Base-by-base conservation (phyloP, 179 eudicot species). In the Pouteria campechiana region DNA sequence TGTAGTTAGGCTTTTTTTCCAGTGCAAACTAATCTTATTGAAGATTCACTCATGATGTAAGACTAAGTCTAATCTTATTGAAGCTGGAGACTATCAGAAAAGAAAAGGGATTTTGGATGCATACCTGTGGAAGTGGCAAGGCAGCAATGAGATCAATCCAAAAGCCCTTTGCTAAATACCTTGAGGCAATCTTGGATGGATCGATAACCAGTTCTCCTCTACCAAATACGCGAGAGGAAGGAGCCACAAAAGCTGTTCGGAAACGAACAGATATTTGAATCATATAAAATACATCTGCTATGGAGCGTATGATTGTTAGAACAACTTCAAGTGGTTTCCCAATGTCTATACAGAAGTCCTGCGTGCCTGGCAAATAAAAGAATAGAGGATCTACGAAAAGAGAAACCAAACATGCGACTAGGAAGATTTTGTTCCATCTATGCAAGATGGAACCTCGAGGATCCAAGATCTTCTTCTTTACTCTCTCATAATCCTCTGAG, bases 121-220 rank as follows among this genome's bases (percentile, higher is more conserved):
- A 31, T 33, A 81, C 94, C 94, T 83, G 94, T 17, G 85, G 94
- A 39, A 83, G 75, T 17, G 94, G 94, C 41, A 83, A 63, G 8
- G 94, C 84, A 31, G 82, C 85, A 12, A 78, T 6, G 21, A 61
- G 12, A 55, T 83, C 89, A 20, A 74, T 56, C 77, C 76, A 77
- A 56, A 83, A 77, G 25, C 55, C 54, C 21, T 25, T 59, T 28
- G 58, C 39, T 17, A 80, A 16, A 52, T 79, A 83, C 52, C 65
- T 69, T 35, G 9, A 32, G 1, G 85, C 72, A 25, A 79, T 80
- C 65, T 52, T 71, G 4, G 51, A 41, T 13, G 68, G 53, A 41
- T 83, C 82, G 18, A 61, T 63, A 30, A 83, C 82, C 29, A 83
- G 88, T 63, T 83, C 89, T 17, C 94, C 94, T 56, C 79, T 61